Base-by-base conservation (phyloP, 2,329 filamentous ascomycete genomes). In the Penicillium griseofulvum region DNA sequence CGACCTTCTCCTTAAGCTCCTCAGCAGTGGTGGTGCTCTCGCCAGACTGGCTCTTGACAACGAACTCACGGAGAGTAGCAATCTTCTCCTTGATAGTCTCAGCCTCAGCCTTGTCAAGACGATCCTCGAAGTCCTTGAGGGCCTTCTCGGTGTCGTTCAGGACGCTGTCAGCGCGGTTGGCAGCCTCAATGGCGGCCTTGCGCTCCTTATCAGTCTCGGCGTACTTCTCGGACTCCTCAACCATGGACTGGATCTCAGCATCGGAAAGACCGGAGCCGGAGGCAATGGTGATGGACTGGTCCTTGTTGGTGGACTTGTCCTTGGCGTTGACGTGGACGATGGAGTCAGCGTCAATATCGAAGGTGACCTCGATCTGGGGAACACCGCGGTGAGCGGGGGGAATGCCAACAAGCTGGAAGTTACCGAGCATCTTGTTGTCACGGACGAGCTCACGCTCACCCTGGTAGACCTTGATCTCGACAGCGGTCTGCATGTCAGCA, bases 401-500 rank as follows among this genome's bases (percentile, higher is more conserved):
- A 59, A 97, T 97, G 64, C 93, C 93, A 69, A 96, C 91, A 67
- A 97, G 89, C 85, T 97, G 92, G 90, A 97, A 97, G 89, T 97
- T 97, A 60, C 93, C 93, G 56, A 97, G 86, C 58, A 97, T 82
- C 85, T 97, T 97, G 89, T 97, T 97, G 82, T 97, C 93, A 74
- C 87, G 88, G 76, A 97, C 92, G 62, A 97, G 91, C 83, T 97
- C 92, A 90, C 93, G 93, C 86, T 97, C 93, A 83, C 93, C 93
- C 87, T 97, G 92, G 89, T 87, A 97, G 63, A 97, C 93, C 89
- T 97, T 97, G 84, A 97, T 97, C 83, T 97, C 92, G 72, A 97
- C 93, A 67, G 92, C 93, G 61, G 90, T 96, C 84, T 97, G 93
- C 89, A 95, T 96, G 77, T 97, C 93, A 66, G 93, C 92, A 52